Base-by-base conservation (phyloP, 2,329 filamentous ascomycete genomes). In the Penicillium sp. region DNA sequence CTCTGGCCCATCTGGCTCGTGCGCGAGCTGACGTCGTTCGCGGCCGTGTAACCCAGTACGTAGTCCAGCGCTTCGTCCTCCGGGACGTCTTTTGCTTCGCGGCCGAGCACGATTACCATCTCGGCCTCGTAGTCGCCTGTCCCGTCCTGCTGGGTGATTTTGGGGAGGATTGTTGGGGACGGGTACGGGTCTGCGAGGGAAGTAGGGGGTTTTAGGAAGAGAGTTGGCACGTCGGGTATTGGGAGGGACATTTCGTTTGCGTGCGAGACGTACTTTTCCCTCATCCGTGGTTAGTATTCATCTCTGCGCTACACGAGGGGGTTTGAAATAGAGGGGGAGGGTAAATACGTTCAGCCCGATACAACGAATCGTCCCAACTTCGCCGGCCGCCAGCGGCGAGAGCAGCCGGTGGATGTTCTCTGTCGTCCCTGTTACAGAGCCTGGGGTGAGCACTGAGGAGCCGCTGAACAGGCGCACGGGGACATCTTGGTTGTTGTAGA, bases 11-110 rank as follows among this genome's bases (percentile, higher is more conserved):
- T 79, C 76, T 89, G 86, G 57, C 79, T 80, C 55, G 84, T 82
- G 4, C 86, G 83, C 63, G 83, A 85, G 2, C 86, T 88, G 7
- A 90, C 83, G 69, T 90, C 87, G 75, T 90, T 90, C 68, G 83
- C 82, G 23, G 83, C 82, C 0, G 86, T 87, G 71, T 90, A 90
- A 30, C 88, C 87, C 2, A 90, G 82, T 5, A 90, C 81, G 67
- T 89, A 87, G 65, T 84, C 80, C 55, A 86, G 70, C 5, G 86
- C 86, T 30, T 88, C 81, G 0, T 77, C 79, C 66, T 87, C 85
- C 50, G 80, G 76, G 9, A 88, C 84, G 65, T 88, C 85, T 67
- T 83, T 83, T 45, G 78, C 78, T 38, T 78, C 81, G 72, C 74
- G 79, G 35, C 84, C 83, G 48, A 88, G 82, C 13, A 88, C 79